These are phyloP conservation scores for Penstemon eatonii DNA, from an alignment of 257 asterid genomes.

Conservation along the genomic window DNA sequence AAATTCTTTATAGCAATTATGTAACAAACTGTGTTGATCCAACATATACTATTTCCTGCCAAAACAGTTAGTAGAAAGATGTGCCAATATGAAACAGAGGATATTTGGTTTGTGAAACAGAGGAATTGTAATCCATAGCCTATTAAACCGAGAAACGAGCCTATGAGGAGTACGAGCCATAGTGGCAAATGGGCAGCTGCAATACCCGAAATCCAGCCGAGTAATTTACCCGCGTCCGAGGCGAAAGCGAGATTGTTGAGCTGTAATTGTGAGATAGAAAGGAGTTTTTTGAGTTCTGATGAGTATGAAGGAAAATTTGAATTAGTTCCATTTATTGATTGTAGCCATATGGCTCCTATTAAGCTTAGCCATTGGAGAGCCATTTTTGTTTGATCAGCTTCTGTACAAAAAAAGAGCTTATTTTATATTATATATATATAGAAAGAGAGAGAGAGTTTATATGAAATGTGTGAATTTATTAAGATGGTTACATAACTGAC, in stretches of 20 bases:
- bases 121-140: constrained; percentile 84
- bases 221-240: constrained; percentile 77
- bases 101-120: constrained; percentile 35
- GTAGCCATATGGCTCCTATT: constrained; percentile 76
- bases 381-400: constrained; percentile 29
- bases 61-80: constrained; percentile 56
- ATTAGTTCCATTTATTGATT: constrained; percentile 75
- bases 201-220: constrained; percentile 76
- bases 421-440: not conserved
- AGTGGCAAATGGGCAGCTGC: constrained; percentile 67
- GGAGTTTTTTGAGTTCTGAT: constrained; percentile 52
- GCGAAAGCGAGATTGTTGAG: constrained; percentile 86
- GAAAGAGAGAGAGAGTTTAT: not conserved
- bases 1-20: constrained; percentile 56
- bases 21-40: constrained; percentile 78
- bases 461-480: not conserved
- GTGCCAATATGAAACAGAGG: constrained; percentile 44
- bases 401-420: not conserved
- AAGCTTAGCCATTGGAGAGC: constrained; percentile 72
- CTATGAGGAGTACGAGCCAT: constrained; percentile 67
- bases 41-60: constrained; percentile 75
- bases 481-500: too few species aligned
- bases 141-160: constrained; percentile 55
- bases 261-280: constrained; percentile 59
- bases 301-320: constrained; percentile 79